A percentile compares a stretch with the other conserved stretches of the same genome.
Evolutionary conservation across 2,329 filamentous ascomycete genomes (phyloP).

Genomic region (Didymosphaeria variabile): DNA sequence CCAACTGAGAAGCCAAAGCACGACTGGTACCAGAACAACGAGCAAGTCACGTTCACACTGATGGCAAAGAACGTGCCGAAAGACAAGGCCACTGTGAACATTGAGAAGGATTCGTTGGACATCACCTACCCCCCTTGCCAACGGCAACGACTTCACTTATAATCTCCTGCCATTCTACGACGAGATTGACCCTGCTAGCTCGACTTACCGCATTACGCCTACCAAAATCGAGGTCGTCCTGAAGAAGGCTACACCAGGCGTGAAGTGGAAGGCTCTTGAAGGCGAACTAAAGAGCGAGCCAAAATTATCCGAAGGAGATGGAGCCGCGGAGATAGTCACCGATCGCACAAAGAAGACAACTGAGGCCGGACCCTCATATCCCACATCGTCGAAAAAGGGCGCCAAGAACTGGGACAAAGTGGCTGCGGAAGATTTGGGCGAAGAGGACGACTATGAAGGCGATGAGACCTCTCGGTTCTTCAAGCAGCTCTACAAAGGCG

Average conservation of each 20-base stretch:
- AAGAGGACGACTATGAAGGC: constrained; percentile 63
- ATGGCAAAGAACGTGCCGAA: constrained; percentile 71
- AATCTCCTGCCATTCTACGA: constrained; percentile 73
- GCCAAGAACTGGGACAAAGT: constrained; percentile 94
- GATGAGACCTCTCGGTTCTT: constrained; percentile 84
- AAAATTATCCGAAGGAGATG: constrained; percentile 15
- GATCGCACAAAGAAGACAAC: constrained; percentile 23
- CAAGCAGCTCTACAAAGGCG: constrained; percentile 82
- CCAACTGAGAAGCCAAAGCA: constrained; percentile 69
- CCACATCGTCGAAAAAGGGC: constrained; percentile 83
- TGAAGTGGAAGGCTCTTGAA: constrained; percentile 74
- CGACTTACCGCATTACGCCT: constrained; percentile 71
- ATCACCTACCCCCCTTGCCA: constrained; percentile 67
- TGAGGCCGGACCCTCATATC: constrained; percentile 70
- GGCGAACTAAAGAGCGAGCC: constrained; percentile 30
- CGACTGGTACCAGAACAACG: constrained; percentile 73
- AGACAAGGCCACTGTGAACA: constrained; percentile 63
- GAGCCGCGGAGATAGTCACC: constrained; percentile 28
- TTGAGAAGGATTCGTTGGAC: constrained; percentile 60
- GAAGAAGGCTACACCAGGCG: constrained; percentile 69
- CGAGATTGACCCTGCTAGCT: constrained; percentile 68
- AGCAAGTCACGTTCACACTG: constrained; percentile 70
- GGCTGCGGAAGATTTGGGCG: constrained; percentile 60
- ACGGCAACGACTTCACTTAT: constrained; percentile 66
- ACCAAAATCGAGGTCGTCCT: constrained; percentile 84